Evolutionary conservation across 1,284 basidiomycete species (phyloP), one percentile per base, ranked within the genome.

Genomic region (Fomes fomentarius): DNA sequence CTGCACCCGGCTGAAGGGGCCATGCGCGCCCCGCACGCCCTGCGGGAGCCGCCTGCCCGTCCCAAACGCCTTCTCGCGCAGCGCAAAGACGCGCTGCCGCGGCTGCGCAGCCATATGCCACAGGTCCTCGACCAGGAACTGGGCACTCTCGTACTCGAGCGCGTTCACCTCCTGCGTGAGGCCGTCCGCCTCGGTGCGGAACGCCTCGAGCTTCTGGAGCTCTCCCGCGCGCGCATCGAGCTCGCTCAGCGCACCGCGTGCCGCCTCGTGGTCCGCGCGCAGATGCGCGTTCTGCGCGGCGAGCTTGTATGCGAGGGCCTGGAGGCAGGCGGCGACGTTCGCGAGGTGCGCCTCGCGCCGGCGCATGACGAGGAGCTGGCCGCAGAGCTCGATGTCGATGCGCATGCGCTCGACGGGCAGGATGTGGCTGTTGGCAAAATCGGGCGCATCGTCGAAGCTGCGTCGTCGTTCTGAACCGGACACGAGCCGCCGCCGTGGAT

Each of bases 311-410:
- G 84, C 79, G 51, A 91, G 73, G 39, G 82, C 80, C 52, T 77
- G 69, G 24, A 85, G 70, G 58, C 74, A 73, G 11, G 69, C 64
- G 17, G 73, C 62, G 22, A 80, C 73, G 56, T 78, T 76, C 38
- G 71, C 67, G 28, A 83, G 66, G 66, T 82, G 87, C 54, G 76
- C 73, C 65, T 87, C 83, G 60, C 89, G 77, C 40, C 89, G 74
- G 31, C 71, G 72, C 82, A 90, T 83, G 57, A 87, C 78, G 25
- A 91, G 74, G 43, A 87, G 68, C 65, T 91, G 85, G 2, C 85
- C 87, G 63, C 84, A 84, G n/a, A 91, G 74, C 60, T 87, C 88
- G 33, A 91, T 88, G 63, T 91, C 89, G 42, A 89, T 82, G 47
- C 79, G 79, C 86, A 91, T 86, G 62, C 79, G 75, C 45, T 90